Conservation (phyloP, 108 stramenopile species). For the Conticribra guillardii region DNA sequence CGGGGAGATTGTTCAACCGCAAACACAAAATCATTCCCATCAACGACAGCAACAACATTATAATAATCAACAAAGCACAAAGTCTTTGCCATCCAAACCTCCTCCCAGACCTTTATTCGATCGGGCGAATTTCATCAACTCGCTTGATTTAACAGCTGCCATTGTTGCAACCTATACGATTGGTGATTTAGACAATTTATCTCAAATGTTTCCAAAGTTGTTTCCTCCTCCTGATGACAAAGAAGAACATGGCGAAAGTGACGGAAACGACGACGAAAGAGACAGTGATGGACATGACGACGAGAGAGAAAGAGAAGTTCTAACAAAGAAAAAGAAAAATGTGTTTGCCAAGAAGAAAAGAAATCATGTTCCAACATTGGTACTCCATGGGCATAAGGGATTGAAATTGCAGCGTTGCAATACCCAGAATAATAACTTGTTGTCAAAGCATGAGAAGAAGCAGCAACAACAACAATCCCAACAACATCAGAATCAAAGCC, state of each 20-base stretch:
- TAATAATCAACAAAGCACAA: too few species aligned
- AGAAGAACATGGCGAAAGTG: conserved; percentile 4
- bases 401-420: conserved; percentile 12
- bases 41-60: neutral
- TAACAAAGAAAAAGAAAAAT: too few species aligned
- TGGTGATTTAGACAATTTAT: conserved; percentile 43
- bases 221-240: conserved; percentile 35
- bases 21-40: neutral
- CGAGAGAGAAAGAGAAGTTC: too few species aligned
- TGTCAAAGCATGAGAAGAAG: neutral
- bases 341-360: neutral
- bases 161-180: conserved; percentile 70
- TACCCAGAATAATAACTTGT: neutral
- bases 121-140: conserved; percentile 62
- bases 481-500: neutral
- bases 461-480: too few species aligned
- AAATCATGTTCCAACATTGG: conserved; percentile 62
- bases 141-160: conserved; percentile 68
- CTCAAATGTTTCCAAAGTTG: conserved; percentile 37
- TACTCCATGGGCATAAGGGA: conserved; percentile 77
- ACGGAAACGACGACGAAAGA: conserved; percentile 2
- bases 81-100: too few species aligned
- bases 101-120: conserved; percentile 69
- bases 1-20: conserved; percentile 24
- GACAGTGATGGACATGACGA: conserved; percentile 9